Percentiles rank a stretch among this genome's conserved stretches.
phyloP scores from a whole-genome alignment of 306 rosid species.

The Adenanthera pavonina region DNA sequence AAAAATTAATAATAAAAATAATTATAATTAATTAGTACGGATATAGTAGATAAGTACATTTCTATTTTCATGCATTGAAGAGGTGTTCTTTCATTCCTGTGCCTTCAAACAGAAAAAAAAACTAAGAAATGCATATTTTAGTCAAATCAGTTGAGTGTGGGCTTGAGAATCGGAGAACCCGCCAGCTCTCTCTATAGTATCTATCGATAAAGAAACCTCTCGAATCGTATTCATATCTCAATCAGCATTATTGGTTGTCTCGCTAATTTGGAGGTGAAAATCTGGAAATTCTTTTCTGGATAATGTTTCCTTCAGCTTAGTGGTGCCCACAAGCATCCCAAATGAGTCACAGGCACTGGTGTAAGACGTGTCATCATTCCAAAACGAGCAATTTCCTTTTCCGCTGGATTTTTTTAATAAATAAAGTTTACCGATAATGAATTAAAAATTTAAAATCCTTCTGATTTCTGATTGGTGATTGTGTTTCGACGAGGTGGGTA shows the following conservation, averaged over 20 bases:
- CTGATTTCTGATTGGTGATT: constrained; percentile 34
- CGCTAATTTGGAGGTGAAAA: background rate
- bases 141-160: background rate
- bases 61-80: no score
- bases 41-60: no score
- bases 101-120: background rate
- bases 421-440: background rate
- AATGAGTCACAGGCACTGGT: background rate
- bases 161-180: constrained; percentile 41
- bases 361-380: constrained; percentile 31
- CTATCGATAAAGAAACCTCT: constrained; percentile 1
- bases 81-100: background rate
- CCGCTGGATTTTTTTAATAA: background rate
- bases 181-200: constrained; percentile 36
- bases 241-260: background rate
- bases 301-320: constrained; percentile 13
- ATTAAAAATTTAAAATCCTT: no score
- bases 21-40: no score
- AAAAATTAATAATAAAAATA: no score
- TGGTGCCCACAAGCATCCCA: background rate
- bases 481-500: constrained; percentile 21
- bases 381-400: background rate
- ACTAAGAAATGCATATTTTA: no score
- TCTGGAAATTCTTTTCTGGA: constrained; percentile 1
- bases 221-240: constrained; percentile 8